These are phyloP conservation scores for Hemisphaericaspora lyxosophila DNA, from an alignment of 1,139 yeast genomes.

Conservation along the genomic window DNA sequence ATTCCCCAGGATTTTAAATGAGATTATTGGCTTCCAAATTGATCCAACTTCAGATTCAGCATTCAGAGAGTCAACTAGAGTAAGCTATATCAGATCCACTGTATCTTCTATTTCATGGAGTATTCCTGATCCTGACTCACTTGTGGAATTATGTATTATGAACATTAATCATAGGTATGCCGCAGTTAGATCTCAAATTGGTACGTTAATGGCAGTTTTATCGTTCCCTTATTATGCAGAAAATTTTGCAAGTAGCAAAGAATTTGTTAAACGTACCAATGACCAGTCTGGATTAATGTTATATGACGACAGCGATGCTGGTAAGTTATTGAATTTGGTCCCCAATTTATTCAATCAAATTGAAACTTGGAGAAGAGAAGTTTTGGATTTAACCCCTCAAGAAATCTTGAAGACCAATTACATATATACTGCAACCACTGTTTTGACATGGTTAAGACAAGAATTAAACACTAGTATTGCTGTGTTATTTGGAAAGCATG, in stretches of 20 bases:
- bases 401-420: conserved; percentile 48
- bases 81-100: conserved; percentile 56
- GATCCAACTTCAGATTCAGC: conserved; percentile 61
- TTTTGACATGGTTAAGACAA: conserved; percentile 43
- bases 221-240: conserved; percentile 55
- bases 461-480: conserved; percentile 44
- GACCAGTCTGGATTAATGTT: conserved; percentile 26
- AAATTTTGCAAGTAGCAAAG: conserved; percentile 42
- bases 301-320: conserved; percentile 24
- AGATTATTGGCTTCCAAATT: conserved; percentile 49
- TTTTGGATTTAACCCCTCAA: conserved; percentile 39
- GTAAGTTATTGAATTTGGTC: conserved; percentile 22
- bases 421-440: conserved; percentile 48
- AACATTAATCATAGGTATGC: conserved; percentile 65
- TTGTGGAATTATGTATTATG: conserved; percentile 52
- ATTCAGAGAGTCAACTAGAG: conserved; percentile 63
- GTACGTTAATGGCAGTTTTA: conserved; percentile 59
- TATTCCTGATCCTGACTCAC: conserved; percentile 48
- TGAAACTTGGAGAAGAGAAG: conserved; percentile 42
- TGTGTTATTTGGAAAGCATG: conserved; percentile 36
- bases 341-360: conserved; percentile 43
- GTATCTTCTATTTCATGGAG: conserved; percentile 61
- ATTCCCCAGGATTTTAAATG: conserved; percentile 51
- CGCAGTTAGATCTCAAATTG: conserved; percentile 71
- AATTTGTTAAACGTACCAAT: conserved; percentile 42